Evolutionary conservation across 2,329 filamentous ascomycete species (phyloP).

Genomic region (Fusarium brachygibbosum): DNA sequence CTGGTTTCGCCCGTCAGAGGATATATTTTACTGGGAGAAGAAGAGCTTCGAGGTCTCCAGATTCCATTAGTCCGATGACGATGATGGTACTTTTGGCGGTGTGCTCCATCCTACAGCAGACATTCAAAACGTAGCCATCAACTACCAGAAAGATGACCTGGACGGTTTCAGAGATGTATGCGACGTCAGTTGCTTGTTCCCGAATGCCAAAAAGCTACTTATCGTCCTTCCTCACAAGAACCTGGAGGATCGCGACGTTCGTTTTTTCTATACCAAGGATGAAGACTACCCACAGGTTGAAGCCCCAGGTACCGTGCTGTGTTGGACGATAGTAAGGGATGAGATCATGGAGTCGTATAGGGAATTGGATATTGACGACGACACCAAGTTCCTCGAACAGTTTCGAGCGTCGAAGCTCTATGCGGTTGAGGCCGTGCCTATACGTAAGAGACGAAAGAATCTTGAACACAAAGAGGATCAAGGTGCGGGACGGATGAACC

Average conservation of each 20-base stretch:
- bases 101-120: too few species aligned
- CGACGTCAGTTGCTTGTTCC: neutral
- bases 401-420: neutral
- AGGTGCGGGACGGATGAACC: neutral
- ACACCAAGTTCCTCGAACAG: too few species aligned
- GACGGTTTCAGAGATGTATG: neutral
- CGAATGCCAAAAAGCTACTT: neutral
- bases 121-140: constrained; percentile 9
- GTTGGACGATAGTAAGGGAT: neutral
- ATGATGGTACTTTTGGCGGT: too few species aligned
- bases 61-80: neutral
- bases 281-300: neutral
- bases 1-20: constrained; percentile 5
- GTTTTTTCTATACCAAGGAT: neutral
- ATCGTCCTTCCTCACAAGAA: neutral
- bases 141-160: neutral
- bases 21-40: constrained; percentile 14
- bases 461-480: too few species aligned
- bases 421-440: constrained; percentile 3
- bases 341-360: neutral
- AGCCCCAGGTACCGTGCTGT: neutral
- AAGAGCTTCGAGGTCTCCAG: neutral
- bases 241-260: neutral
- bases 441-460: neutral
- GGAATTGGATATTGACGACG: too few species aligned